Conservation (phyloP, 2,329 filamentous ascomycete species). For the Beauveria sp. region DNA sequence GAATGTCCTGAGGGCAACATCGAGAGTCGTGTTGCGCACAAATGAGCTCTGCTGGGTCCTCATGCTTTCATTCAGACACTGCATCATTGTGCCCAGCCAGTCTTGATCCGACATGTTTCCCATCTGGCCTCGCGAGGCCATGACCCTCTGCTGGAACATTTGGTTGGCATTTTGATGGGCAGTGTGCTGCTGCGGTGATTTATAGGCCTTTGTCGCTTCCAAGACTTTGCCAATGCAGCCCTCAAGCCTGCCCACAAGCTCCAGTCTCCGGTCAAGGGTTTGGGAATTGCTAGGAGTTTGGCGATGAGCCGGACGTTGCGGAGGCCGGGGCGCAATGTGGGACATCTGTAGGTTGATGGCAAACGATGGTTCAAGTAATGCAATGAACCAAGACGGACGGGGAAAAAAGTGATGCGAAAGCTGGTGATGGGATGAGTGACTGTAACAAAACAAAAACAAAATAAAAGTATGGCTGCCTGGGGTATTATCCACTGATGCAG, state of each 20-base stretch:
- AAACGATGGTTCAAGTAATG: neutral
- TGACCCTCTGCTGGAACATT: conserved; percentile 4
- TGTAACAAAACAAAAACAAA: neutral
- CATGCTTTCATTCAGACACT: conserved; percentile 9
- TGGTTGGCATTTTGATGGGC: conserved; percentile 6
- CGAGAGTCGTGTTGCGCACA: neutral
- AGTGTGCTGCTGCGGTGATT: neutral
- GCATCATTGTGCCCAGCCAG: conserved; percentile 4
- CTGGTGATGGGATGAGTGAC: too few relatives aligned
- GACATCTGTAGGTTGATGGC: neutral
- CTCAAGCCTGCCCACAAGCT: neutral
- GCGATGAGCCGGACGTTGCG: neutral
- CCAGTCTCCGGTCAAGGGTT: neutral
- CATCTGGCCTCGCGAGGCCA: neutral
- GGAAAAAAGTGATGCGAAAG: too few relatives aligned
- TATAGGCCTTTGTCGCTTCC: neutral
- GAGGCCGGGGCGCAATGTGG: neutral
- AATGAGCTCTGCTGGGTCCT: neutral
- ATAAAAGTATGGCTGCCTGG: neutral
- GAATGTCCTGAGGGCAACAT: conserved; percentile 1
- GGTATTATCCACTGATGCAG: neutral
- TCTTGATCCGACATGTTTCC: neutral
- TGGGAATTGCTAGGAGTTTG: neutral
- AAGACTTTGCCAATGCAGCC: neutral
- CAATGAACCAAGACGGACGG: neutral